phyloP scores from a whole-genome alignment of 345 rosid genomes.

The Nasturtium officinale region DNA sequence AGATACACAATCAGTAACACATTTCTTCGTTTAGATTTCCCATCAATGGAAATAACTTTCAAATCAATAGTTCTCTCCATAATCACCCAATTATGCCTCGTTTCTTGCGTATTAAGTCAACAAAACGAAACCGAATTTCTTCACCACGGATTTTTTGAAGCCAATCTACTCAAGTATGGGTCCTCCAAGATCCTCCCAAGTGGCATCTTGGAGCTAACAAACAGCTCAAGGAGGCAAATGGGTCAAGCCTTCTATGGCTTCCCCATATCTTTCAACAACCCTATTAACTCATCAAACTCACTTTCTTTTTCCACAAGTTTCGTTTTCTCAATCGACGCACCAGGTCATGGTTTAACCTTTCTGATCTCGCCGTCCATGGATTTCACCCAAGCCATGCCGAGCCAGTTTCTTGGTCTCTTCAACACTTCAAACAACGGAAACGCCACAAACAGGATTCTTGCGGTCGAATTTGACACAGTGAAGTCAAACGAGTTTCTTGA shows the following conservation, averaged over 20 bases:
- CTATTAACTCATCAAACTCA: slow-evolving; percentile 33
- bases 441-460: slow-evolving; percentile 52
- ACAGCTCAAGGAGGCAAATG: slow-evolving; percentile 40
- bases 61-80: slow-evolving; percentile 27
- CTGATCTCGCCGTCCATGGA: slow-evolving; percentile 44
- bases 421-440: slow-evolving; percentile 45
- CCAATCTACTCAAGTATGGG: slow-evolving; percentile 48
- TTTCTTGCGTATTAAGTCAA: slow-evolving; percentile 40
- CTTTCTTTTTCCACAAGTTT: slow-evolving; percentile 50
- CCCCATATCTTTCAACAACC: slow-evolving; percentile 45
- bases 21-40: not conserved
- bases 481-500: slow-evolving; percentile 52
- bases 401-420: slow-evolving; percentile 57
- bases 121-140: slow-evolving; percentile 42
- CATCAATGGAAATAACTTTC: slow-evolving; percentile 38
- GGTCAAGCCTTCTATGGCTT: slow-evolving; percentile 55
- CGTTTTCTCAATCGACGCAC: slow-evolving; percentile 45
- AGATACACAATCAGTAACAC: too few relatives aligned
- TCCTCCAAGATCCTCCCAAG: slow-evolving; percentile 48
- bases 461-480: slow-evolving; percentile 61
- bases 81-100: slow-evolving; percentile 26
- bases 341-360: slow-evolving; percentile 57
- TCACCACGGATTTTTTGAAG: slow-evolving; percentile 48
- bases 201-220: slow-evolving; percentile 63
- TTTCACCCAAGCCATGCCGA: slow-evolving; percentile 28